Evolutionary conservation across 768 basidiomycete species (phyloP).

Genomic region (Dioszegia aurantiaca): DNA sequence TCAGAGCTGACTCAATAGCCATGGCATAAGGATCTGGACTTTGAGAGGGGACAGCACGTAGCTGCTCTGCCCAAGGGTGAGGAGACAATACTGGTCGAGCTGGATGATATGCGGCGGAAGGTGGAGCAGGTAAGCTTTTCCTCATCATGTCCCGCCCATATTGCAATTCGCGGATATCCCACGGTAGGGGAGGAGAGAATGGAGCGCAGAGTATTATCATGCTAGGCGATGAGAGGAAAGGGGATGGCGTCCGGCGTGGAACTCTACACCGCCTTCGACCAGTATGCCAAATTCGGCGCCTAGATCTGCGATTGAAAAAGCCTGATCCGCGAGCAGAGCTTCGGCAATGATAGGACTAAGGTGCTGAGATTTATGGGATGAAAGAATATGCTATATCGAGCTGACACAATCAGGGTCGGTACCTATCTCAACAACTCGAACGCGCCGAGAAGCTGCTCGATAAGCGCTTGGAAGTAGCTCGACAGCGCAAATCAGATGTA

Average conservation of each 20-base stretch:
- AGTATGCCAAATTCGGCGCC: too few relatives aligned
- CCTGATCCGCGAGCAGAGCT: too few relatives aligned
- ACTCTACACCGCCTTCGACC: too few relatives aligned
- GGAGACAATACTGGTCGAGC: constrained; percentile 61
- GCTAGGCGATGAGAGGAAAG: too few relatives aligned
- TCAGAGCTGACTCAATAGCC: constrained; percentile 29
- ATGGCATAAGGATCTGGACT: constrained; percentile 66
- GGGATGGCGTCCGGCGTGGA: too few relatives aligned
- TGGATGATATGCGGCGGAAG: constrained; percentile 65
- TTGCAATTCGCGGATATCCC: constrained; percentile 7
- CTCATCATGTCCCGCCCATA: constrained; percentile 9
- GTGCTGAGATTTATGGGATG: too few relatives aligned
- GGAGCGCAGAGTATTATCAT: too few relatives aligned
- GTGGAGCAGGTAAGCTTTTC: constrained; percentile 70
- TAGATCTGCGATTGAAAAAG: too few relatives aligned
- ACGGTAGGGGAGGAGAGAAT: too few relatives aligned
- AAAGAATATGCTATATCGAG: too few relatives aligned
- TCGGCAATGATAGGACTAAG: too few relatives aligned
- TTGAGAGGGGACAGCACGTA: constrained; percentile 58
- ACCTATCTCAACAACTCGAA: constrained; percentile 61
- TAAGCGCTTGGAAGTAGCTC: constrained; percentile 56
- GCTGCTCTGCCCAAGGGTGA: constrained; percentile 54
- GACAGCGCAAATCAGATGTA: constrained; percentile 41
- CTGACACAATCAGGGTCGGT: constrained; percentile 60
- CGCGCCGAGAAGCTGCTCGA: constrained; percentile 59